These are phyloP conservation scores for Aspergillus indologenus DNA, from an alignment of 495 filamentous ascomycete species.

Conservation along the genomic window DNA sequence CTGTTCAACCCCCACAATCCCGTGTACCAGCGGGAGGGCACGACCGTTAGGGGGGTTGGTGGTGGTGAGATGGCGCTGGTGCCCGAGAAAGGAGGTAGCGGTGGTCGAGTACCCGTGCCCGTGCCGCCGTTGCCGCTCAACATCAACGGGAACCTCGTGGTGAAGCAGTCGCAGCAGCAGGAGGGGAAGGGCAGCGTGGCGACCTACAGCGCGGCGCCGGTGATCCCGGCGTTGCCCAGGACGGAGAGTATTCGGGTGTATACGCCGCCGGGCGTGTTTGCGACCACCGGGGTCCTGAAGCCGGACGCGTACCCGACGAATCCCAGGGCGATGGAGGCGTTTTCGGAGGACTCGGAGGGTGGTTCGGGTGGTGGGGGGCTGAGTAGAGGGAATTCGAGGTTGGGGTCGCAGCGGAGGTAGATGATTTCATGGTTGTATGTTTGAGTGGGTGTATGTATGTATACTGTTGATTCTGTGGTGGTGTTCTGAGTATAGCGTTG, in stretches of 20 bases:
- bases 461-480: background rate
- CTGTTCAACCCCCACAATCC: constrained; percentile 22
- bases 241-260: constrained; percentile 69
- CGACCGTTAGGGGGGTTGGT: background rate
- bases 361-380: background rate
- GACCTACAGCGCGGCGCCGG: constrained; percentile 32
- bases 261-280: constrained; percentile 53
- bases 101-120: background rate
- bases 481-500: background rate
- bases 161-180: background rate
- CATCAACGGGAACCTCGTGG: background rate
- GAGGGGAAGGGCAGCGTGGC: background rate
- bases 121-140: constrained; percentile 12
- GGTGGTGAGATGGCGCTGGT: background rate
- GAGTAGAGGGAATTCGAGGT: background rate
- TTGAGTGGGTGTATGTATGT: background rate
- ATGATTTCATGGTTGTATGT: background rate
- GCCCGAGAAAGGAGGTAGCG: background rate
- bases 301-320: constrained; percentile 31
- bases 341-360: constrained; percentile 22
- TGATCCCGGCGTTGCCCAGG: constrained; percentile 48
- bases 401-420: background rate
- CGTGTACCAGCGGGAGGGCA: background rate
- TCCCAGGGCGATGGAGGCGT: constrained; percentile 54
- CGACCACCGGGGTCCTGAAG: constrained; percentile 26